These are phyloP conservation scores for Xerocomus brunneocitrinus DNA, from an alignment of 768 basidiomycete species.

Conservation along the genomic window DNA sequence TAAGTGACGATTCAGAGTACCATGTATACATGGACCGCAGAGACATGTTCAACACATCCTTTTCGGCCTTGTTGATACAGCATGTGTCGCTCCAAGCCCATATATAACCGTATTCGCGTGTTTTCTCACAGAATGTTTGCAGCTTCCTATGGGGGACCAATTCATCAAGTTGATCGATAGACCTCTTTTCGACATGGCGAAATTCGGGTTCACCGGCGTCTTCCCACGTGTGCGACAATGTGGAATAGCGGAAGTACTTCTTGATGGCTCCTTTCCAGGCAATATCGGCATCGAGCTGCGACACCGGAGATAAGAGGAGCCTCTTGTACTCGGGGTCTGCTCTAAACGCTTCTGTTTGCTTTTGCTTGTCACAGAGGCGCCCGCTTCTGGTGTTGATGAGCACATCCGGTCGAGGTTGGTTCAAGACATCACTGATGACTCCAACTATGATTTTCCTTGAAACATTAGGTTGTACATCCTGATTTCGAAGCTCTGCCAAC, in stretches of 20 bases:
- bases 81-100: conserved; percentile 10
- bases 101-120: conserved; percentile 5
- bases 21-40: conserved; percentile 25
- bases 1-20: conserved; percentile 23
- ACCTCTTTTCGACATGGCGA: not conserved
- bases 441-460: not conserved
- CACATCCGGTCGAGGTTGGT: conserved; percentile 5
- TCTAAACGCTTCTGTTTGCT: conserved; percentile 6
- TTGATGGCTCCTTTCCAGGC: not conserved
- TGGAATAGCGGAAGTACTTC: conserved; percentile 16
- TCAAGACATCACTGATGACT: conserved; percentile 1
- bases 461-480: conserved; percentile 4
- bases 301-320: conserved; percentile 8
- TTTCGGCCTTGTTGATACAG: conserved; percentile 19
- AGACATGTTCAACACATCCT: conserved; percentile 11
- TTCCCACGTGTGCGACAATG: conserved; percentile 23
- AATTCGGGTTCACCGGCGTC: conserved; percentile 5
- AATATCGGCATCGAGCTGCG: not conserved
- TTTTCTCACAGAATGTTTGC: conserved; percentile 9
- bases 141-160: conserved; percentile 4
- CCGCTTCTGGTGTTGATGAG: conserved; percentile 15
- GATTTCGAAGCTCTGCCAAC: conserved; percentile 4
- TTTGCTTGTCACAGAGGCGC: conserved; percentile 10
- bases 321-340: conserved; percentile 11
- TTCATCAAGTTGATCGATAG: conserved; percentile 4